phyloP scores from a whole-genome alignment of 139 green algal genomes.

The Yamagishiella unicocca region DNA sequence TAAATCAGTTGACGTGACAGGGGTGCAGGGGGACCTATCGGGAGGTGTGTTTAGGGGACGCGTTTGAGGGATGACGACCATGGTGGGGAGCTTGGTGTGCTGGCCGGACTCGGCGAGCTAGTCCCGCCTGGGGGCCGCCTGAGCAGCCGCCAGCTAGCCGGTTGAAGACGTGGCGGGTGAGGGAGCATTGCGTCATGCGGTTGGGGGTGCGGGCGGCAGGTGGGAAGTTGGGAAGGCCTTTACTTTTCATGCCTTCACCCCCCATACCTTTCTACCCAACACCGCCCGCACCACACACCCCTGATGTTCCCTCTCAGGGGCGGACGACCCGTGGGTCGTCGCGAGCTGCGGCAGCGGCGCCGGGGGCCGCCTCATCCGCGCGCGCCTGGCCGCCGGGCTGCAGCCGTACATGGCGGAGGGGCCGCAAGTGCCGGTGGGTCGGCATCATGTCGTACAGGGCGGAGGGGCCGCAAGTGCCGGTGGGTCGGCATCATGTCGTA shows the following conservation, averaged over 20 bases:
- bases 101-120: too few species aligned
- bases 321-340: constrained; percentile 42
- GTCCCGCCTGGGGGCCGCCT: not conserved
- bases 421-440: constrained; percentile 40
- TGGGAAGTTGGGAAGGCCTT: not conserved
- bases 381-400: constrained; percentile 37
- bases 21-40: not conserved
- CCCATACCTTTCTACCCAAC: not conserved
- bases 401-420: constrained; percentile 48
- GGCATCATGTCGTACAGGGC: not conserved
- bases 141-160: not conserved
- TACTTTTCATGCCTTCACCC: not conserved
- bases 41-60: not conserved
- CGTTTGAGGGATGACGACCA: not conserved
- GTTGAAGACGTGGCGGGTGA: not conserved
- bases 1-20: not conserved
- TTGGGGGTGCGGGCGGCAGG: not conserved
- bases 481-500: not conserved
- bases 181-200: not conserved
- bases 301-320: constrained; percentile 8
- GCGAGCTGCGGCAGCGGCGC: constrained; percentile 34
- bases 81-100: too few species aligned
- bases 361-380: constrained; percentile 42
- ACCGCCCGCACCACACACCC: too few species aligned
- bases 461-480: constrained; percentile 43